Evolutionary conservation across 345 rosid genomes (phyloP).

Genomic region (Citrus maxima): DNA sequence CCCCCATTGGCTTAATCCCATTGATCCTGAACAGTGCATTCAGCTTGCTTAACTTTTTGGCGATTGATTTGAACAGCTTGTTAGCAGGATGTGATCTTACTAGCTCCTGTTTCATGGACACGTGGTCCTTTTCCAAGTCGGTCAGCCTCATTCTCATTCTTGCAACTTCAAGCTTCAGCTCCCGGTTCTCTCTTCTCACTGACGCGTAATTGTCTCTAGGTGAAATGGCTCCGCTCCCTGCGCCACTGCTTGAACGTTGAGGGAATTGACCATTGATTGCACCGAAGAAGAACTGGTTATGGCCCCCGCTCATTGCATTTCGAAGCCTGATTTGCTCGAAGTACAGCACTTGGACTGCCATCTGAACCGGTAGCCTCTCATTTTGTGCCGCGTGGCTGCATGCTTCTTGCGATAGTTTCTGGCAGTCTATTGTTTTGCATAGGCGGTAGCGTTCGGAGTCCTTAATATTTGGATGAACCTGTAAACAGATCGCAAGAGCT

Average conservation of each 20-base stretch:
- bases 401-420: slow-evolving; percentile 97
- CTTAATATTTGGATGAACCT: slow-evolving; percentile 93
- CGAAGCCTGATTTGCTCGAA: slow-evolving; percentile 93
- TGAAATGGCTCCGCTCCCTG: slow-evolving; percentile 96
- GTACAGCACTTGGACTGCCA: slow-evolving; percentile 92
- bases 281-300: slow-evolving; percentile 72
- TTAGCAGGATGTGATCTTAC: slow-evolving; percentile 66
- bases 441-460: slow-evolving; percentile 88
- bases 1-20: slow-evolving; percentile 47
- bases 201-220: slow-evolving; percentile 97
- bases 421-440: slow-evolving; percentile 91
- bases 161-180: slow-evolving; percentile 93
- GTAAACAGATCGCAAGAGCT: neutral
- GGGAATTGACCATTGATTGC: slow-evolving; percentile 66
- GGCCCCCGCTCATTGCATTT: slow-evolving; percentile 91
- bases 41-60: slow-evolving; percentile 78
- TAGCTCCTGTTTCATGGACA: slow-evolving; percentile 86
- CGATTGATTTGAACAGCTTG: slow-evolving; percentile 71
- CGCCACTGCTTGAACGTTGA: slow-evolving; percentile 82
- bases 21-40: slow-evolving; percentile 65
- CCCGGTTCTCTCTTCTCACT: slow-evolving; percentile 93
- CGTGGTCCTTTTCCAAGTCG: slow-evolving; percentile 93
- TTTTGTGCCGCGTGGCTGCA: slow-evolving; percentile 98
- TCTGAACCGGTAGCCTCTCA: slow-evolving; percentile 90
- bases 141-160: slow-evolving; percentile 99